Evolutionary conservation across 1,284 basidiomycete species (phyloP), one percentile per base, ranked within the genome.

Genomic region (Cutaneotrichosporon cutaneum): DNA sequence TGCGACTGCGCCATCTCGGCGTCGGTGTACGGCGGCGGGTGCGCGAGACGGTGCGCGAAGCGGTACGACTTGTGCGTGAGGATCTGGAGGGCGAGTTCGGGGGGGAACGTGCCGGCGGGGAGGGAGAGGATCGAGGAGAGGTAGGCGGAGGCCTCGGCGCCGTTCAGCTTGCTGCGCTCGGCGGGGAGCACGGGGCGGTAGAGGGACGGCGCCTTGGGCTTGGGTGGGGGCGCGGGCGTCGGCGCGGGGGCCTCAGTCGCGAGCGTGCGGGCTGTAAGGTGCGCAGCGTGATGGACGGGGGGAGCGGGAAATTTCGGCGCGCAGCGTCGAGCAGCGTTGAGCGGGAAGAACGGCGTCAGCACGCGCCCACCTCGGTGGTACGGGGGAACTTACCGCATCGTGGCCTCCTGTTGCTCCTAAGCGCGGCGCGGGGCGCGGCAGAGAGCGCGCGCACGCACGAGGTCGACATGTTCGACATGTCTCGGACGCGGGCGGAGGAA

Each of bases 51-150:
- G 54, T 77, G 75, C 18, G 69, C 70, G 59, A 71, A 73, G 26
- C 74, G 72, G 62, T 74, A 80, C 45, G 72, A 75, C 72, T 79
- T 79, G 65, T 80, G 79, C 8, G 77, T 79, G 50, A 79, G 67
- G 57, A 76, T 74, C 60, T 78, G 77, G 27, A 80, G 70, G 9
- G 77, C 73, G 36, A 79, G 71, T 30, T 63, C 55, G 2, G 73
- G 73, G n/a, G 77, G 69, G 68, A 80, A 74, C 55, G 68, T 64
- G 10, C 67, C 70, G 5, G 66, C 30, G 11, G 71, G 55, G 2
- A 80, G 68, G 42, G 61, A 57, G 42, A 80, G 69, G 30, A 79
- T 68, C 44, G 73, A 61, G 47, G 71, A 67, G 36, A 80, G 68
- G 69, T 73, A 79, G 16, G 61, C 35, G 48, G 70, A 68, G 24